Base-by-base conservation (phyloP, 2,329 filamentous ascomycete species). In the Septoria petroselini region DNA sequence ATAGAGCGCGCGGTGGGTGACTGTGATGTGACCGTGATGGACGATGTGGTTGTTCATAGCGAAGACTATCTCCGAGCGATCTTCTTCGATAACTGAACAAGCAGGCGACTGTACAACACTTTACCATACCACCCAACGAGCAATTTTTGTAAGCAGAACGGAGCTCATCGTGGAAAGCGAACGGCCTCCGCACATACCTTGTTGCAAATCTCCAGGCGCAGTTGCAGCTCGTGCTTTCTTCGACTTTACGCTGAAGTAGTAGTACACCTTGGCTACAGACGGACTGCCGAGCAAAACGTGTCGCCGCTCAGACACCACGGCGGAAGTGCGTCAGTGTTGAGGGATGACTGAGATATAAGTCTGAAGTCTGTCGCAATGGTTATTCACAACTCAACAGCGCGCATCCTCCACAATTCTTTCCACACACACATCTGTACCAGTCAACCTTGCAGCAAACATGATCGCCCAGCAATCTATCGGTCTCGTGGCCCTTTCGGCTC, bases 401-500 rank as follows among this genome's bases (percentile, higher is more conserved):
- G 14, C 34, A 19, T 18, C 15, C 14, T 19, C 3, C 34, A 38
- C 3, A 38, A 9, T 38, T 7, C 34, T 15, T 5, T 33, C 30
- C 14, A 33, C n/a, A 27, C 34, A 30, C 23, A 9, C 29, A 30
- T 25, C 12, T 11, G 7, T 23, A 29, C 14, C 11, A 38, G 6
- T 12, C 41, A 33, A 31, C 4, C 18, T 21, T 6, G 41, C 27
- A 17, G 14, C n/a, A 31, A 19, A 29, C 15, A 52, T 52, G 49
- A 38, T 52, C 19, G 39, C 44, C 27, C 21, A 41, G 34, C 23
- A 43, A 30, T 19, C 39, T 4, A 23, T 55, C 34, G 46, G 41
- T 9, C 30, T 52, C 31, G 30, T 47, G 8, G 49, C 45, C 18
- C 29, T 41, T 34, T 47, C 53, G 9, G 33, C 47, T 23, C 40